Base-by-base conservation (phyloP, 2,329 filamentous ascomycete species). In the Colletotrichum chrysophilum region DNA sequence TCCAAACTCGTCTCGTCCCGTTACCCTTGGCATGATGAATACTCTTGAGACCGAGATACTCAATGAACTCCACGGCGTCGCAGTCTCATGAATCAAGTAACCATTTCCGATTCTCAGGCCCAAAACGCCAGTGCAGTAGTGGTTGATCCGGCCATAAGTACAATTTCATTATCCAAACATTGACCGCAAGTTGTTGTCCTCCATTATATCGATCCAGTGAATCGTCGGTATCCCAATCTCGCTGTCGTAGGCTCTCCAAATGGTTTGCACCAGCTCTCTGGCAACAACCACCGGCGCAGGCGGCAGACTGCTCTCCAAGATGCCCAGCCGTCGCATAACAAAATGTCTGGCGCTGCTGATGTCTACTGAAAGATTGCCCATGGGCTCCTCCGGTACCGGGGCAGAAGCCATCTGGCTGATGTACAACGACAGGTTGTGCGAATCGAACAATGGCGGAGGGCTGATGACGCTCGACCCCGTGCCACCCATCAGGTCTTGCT, bases 171-270 rank as follows among this genome's bases (percentile, higher is more conserved):
- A 84, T 13, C 83, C 82, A 80, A 84, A 84, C 79, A 84, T 79
- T 21, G 82, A 83, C 5, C 80, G 78, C 30, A 84, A 69, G 28
- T 83, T 79, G 18, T 80, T 80, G 5, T 81, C 79, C 66, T 83
- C 83, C 85, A 86, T 87, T 6, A 87, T 84, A 66, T 87, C 86
- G 5, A 87, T 80, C 86, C 86, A 87, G 58, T 87, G 86, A 1
- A 85, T 85, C 12, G 81, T 76, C 13, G 80, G 74, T 1, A 80
- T 78, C 0, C 81, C 84, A 5, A 82, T 80, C 62, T 87, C 86
- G 4, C 75, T 78, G 43, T 87, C 86, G 24, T 87, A 87, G 1
- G 83, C 83, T 2, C 80, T 81, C 86, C 86, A 87, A 3, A 87
- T 84, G 0, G 84, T 82, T n/a, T 81, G 84, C 9, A 87, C 80